Conservation (phyloP, 352 stramenopile genomes). For the Peronosclerospora sorghi region DNA sequence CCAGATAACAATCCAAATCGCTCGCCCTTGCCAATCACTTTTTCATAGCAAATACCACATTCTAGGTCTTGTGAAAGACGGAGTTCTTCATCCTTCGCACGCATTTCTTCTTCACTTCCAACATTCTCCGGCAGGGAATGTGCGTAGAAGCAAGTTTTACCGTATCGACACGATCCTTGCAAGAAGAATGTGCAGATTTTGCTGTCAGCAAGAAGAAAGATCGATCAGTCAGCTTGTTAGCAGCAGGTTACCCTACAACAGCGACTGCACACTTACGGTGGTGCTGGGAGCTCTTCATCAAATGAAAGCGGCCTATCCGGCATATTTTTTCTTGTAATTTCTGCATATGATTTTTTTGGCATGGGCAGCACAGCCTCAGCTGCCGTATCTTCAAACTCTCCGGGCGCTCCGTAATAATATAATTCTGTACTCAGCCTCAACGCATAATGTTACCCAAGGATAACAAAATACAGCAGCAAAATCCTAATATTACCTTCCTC, state of each 20-base stretch:
- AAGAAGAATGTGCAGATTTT: constrained; percentile 79
- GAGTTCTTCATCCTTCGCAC: constrained; percentile 50
- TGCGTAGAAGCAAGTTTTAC: constrained; percentile 71
- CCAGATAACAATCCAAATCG: constrained; percentile 75
- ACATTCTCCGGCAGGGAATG: constrained; percentile 40
- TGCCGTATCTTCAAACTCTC: constrained; percentile 38
- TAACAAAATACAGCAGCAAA: background rate
- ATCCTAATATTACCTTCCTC: constrained; percentile 39
- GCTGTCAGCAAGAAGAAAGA: constrained; percentile 15
- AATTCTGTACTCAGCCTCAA: constrained; percentile 22
- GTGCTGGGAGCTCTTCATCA: constrained; percentile 27
- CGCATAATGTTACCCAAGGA: background rate
- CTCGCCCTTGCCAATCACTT: constrained; percentile 57
- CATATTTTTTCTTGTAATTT: constrained; percentile 40
- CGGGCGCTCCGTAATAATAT: constrained; percentile 71
- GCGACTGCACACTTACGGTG: constrained; percentile 31
- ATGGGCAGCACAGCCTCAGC: constrained; percentile 7
- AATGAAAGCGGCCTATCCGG: constrained; percentile 21
- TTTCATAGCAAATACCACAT: constrained; percentile 83
- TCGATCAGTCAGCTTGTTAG: background rate
- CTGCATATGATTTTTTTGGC: constrained; percentile 40
- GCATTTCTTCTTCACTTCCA: constrained; percentile 37
- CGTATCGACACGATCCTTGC: constrained; percentile 71
- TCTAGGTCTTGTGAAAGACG: constrained; percentile 54
- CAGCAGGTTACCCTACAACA: background rate